Evolutionary conservation across 2,329 filamentous ascomycete species (phyloP).

Genomic region (Fusarium sp.): DNA sequence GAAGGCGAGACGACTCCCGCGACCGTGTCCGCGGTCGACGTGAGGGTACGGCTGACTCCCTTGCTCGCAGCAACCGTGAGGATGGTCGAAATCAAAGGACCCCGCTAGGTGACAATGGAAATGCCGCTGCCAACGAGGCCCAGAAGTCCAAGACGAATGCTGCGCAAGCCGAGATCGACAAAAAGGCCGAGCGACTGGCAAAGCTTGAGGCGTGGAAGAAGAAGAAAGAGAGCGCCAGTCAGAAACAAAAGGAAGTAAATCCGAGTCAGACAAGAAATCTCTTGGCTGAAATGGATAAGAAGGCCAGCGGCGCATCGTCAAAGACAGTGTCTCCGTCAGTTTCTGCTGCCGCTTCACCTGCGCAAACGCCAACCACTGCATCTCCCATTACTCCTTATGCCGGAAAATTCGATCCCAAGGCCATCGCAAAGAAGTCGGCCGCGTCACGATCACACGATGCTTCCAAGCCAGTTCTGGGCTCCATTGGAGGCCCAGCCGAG

Average conservation of each 20-base stretch:
- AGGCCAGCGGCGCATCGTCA: slow-evolving; percentile 62
- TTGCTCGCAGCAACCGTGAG: slow-evolving; percentile 73
- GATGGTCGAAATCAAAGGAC: slow-evolving; percentile 69
- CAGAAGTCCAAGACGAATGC: slow-evolving; percentile 61
- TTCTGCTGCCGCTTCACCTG: slow-evolving; percentile 63
- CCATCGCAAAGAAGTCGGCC: slow-evolving; percentile 82
- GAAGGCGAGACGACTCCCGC: slow-evolving; percentile 80
- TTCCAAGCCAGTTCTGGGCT: slow-evolving; percentile 62
- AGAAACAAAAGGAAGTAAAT: slow-evolving; percentile 76
- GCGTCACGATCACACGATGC: slow-evolving; percentile 67
- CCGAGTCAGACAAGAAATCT: slow-evolving; percentile 74
- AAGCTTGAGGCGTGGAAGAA: slow-evolving; percentile 94
- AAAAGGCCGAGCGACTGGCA: slow-evolving; percentile 81
- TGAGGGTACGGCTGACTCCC: slow-evolving; percentile 79
- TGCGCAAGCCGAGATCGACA: slow-evolving; percentile 75
- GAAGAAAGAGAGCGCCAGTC: slow-evolving; percentile 82
- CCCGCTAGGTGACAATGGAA: slow-evolving; percentile 60
- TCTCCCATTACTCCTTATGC: slow-evolving; percentile 72
- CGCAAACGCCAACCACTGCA: slow-evolving; percentile 57
- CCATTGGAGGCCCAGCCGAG: slow-evolving; percentile 56
- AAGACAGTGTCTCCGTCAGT: slow-evolving; percentile 63
- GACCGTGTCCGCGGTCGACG: slow-evolving; percentile 73
- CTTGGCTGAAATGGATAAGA: slow-evolving; percentile 79
- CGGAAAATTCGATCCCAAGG: slow-evolving; percentile 89
- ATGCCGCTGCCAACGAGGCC: slow-evolving; percentile 64